Base-by-base conservation (phyloP, 148 eudicot species). In the Rhododendron mucronatum region DNA sequence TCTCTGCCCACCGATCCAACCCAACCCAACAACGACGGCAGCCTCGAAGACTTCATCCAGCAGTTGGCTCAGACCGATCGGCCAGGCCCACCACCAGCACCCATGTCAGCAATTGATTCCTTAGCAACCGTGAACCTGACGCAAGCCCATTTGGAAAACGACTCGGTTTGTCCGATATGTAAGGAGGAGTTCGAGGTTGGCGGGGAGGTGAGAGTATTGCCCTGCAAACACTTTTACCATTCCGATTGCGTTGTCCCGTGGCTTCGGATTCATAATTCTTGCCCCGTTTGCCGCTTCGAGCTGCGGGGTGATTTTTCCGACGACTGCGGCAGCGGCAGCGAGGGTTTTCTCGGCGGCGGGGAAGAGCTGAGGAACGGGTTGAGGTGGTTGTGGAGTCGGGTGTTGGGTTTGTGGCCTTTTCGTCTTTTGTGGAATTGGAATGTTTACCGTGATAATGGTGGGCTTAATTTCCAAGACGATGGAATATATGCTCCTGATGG, bases 201-300 rank as follows among this genome's bases (percentile, higher is more conserved):
- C 4, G 90, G 78, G 51, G 87, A 90, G 71, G 89, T 90, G 13
- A 88, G 67, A 79, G 90, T 85, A 78, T 88, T 93, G 84, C 92
- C 92, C 2, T 95, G 98, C 84, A 90, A 78, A 55, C 96, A 95
- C 84, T 89, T 90, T 80, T 95, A 95, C 69, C 98, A 95, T 87
- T 73, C 90, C 0, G 91, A 87, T 65, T 95, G 98, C 45, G 93
- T 95, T 9, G 47, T 89, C n/a, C 94, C 98, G 5, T 95, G 98
- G 98, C 87, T 95, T 84, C 85, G 80, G n/a, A 83, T 89, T 0
- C 92, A 93, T 41, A 91, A 94, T 82, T 92, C 96, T 8, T 95
- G 98, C 69, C 98, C 98, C 1, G 93, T 95, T 41, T 95, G 98
- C 85, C 93, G 98, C 0, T 91, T 47, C 71, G 91, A 92, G 89